Evolutionary conservation across 2,329 filamentous ascomycete species (phyloP).

Genomic region (Cryphonectria parasitica): DNA sequence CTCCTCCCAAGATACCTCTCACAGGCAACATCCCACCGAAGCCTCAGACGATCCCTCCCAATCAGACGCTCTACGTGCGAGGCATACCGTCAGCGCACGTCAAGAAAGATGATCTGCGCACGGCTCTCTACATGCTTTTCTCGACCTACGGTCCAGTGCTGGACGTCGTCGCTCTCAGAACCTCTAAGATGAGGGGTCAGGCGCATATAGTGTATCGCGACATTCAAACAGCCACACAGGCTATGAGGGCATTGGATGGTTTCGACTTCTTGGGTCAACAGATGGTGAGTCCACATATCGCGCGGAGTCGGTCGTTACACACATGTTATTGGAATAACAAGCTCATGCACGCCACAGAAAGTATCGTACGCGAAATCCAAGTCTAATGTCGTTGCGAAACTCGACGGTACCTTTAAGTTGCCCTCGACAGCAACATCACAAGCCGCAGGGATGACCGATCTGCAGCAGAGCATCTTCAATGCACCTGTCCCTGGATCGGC

Average conservation of each 20-base stretch:
- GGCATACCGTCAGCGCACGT: slow-evolving; percentile 88
- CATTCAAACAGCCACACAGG: slow-evolving; percentile 87
- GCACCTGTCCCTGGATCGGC: slow-evolving; percentile 60
- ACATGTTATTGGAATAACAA: not conserved
- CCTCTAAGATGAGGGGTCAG: slow-evolving; percentile 91
- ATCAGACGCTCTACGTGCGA: slow-evolving; percentile 77
- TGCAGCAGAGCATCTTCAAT: slow-evolving; percentile 81
- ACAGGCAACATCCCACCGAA: slow-evolving; percentile 28
- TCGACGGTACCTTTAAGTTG: slow-evolving; percentile 86
- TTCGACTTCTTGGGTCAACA: slow-evolving; percentile 83
- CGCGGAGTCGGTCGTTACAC: not conserved
- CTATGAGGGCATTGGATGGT: slow-evolving; percentile 86
- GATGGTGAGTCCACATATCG: slow-evolving; percentile 65
- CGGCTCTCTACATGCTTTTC: slow-evolving; percentile 89
- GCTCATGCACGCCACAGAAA: slow-evolving; percentile 59
- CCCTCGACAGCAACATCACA: slow-evolving; percentile 56
- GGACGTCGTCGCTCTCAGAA: slow-evolving; percentile 89
- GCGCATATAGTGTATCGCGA: slow-evolving; percentile 92
- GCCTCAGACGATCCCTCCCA: slow-evolving; percentile 30
- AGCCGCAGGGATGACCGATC: slow-evolving; percentile 68
- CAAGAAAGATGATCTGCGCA: slow-evolving; percentile 83
- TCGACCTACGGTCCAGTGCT: slow-evolving; percentile 91
- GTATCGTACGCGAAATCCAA: slow-evolving; percentile 90
- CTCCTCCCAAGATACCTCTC: slow-evolving; percentile 24
- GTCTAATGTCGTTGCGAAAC: slow-evolving; percentile 84